phyloP scores from a whole-genome alignment of 1,139 yeast genomes.

The Yamadazyma aaseri region DNA sequence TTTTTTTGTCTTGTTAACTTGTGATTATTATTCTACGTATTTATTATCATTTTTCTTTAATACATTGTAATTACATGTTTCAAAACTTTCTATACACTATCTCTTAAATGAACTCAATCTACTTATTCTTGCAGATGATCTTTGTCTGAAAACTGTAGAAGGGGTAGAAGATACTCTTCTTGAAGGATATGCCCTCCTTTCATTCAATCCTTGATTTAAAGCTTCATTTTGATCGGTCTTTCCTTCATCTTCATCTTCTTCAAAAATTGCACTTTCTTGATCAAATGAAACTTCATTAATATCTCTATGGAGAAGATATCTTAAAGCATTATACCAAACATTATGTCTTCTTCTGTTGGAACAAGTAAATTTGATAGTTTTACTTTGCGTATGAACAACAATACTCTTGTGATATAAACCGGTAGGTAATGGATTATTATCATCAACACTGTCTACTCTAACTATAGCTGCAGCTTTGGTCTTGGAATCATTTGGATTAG shows the following conservation, averaged over 20 bases:
- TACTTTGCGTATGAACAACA: slow-evolving; percentile 64
- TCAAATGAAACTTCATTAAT: slow-evolving; percentile 59
- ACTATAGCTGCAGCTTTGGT: slow-evolving; percentile 82
- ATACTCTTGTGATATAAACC: slow-evolving; percentile 88
- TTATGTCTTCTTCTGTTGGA: slow-evolving; percentile 86
- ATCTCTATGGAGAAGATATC: slow-evolving; percentile 70
- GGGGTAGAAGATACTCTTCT: slow-evolving; percentile 27
- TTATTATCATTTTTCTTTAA: too few relatives aligned
- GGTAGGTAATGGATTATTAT: slow-evolving; percentile 85
- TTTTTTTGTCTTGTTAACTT: too few relatives aligned
- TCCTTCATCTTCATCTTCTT: slow-evolving; percentile 18
- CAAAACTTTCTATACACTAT: too few relatives aligned
- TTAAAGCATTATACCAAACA: slow-evolving; percentile 85
- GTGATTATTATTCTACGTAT: too few relatives aligned
- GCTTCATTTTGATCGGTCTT: slow-evolving; percentile 10
- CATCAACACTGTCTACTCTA: slow-evolving; percentile 76
- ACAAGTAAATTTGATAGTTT: slow-evolving; percentile 74
- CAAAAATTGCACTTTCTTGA: slow-evolving; percentile 22
- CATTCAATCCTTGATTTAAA: slow-evolving; percentile 14
- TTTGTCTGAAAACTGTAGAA: slow-evolving; percentile 16
- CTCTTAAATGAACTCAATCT: slow-evolving; percentile 24
- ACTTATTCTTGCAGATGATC: slow-evolving; percentile 21
- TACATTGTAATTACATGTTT: too few relatives aligned
- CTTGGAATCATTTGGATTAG: slow-evolving; percentile 62
- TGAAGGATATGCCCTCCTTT: slow-evolving; percentile 34